Base-by-base conservation (phyloP, 23 red algal genomes). In the Agarophyton chilense region DNA sequence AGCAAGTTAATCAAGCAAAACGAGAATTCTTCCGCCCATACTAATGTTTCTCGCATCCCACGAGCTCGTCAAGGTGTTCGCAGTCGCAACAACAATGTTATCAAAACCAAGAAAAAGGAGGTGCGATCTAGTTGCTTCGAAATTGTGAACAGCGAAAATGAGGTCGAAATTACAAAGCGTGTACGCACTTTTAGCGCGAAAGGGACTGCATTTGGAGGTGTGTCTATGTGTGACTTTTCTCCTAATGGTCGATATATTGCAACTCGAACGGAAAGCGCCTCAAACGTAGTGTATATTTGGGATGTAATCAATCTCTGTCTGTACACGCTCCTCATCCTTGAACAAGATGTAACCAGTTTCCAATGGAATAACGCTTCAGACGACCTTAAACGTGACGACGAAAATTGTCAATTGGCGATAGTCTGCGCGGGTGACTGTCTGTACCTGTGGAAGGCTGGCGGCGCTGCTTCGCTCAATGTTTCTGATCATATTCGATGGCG, bases 401-500 rank as follows among this genome's bases (percentile, higher is more conserved):
- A 74, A 2, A 39, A 74, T 21, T 46, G 40, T 74, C 68, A 74
- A 26, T 35, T 74, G 34, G 68, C 68, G 3, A 49, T 74, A 10
- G 68, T 74, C 3, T 74, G 68, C 36, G 41, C 39, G 1, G 68
- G 68, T 10, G 68, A 74, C n/a, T 74, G 68, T 35, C 24, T 74
- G 43, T 74, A 74, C n/a, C 25, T 74, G 41, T 74, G 68, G 68
- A 74, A 74, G 19, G 39, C 39, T 22, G 68, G 68, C 13, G 68
- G 68, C 25, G 68, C 68, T 9, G 68, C 68, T 47, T 43, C 68
- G 19, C 38, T 74, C 40, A 74, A 74, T 74, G 43, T 74, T 7
- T 74, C 68, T 47, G 68, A 74, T 26, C 68, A 74, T 47, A 74
- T 74, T 74, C 68, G 68, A 26, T 74, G 68, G 68, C 68, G 43